Evolutionary conservation across 2,329 filamentous ascomycete species (phyloP).

Genomic region (Aspergillus sp.): DNA sequence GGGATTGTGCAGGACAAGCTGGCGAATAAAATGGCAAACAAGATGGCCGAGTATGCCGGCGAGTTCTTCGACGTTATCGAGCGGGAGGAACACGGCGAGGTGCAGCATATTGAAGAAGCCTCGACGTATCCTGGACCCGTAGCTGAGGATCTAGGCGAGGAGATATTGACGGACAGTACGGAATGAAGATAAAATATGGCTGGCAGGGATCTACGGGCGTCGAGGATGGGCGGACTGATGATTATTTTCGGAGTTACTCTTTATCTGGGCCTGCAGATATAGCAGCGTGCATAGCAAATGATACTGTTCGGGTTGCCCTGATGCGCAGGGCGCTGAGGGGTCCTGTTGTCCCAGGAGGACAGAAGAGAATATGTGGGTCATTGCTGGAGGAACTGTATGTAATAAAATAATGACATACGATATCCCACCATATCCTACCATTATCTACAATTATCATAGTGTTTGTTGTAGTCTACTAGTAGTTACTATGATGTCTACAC

Average conservation of each 20-base stretch:
- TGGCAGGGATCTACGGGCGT: not conserved
- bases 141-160: not conserved
- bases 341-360: too few relatives aligned
- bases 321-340: not conserved
- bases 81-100: not conserved
- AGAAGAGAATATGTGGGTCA: too few relatives aligned
- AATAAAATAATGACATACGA: not conserved
- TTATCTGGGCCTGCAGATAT: not conserved
- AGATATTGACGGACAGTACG: conserved; percentile 7
- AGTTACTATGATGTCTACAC: not conserved
- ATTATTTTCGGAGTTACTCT: not conserved
- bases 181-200: not conserved
- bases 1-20: conserved; percentile 43
- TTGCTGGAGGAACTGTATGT: not conserved
- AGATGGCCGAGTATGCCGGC: conserved; percentile 44
- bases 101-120: conserved; percentile 16
- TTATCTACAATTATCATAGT: not conserved
- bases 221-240: not conserved
- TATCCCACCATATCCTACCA: not conserved
- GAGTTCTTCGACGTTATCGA: conserved; percentile 42
- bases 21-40: conserved; percentile 46
- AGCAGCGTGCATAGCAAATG: not conserved
- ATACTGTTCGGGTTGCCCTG: not conserved
- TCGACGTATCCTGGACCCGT: not conserved
- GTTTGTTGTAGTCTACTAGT: not conserved